These are phyloP conservation scores for Candida hispaniensis DNA, from an alignment of 805 yeast genomes.

Conservation along the genomic window DNA sequence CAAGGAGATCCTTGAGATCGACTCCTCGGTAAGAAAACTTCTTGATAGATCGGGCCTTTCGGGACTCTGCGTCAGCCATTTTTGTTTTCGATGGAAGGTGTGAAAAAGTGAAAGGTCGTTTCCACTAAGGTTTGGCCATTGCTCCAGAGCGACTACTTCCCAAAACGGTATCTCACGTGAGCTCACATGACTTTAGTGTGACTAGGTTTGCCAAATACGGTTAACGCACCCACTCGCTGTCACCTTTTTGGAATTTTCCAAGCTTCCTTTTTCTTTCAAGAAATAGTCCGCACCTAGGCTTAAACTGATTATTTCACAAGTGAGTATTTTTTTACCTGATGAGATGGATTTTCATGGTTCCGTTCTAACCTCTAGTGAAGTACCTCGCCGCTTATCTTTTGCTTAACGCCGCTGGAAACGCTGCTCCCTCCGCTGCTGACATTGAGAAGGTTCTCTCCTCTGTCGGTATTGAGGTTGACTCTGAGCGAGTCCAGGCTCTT, in stretches of 20 bases:
- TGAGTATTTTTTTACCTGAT: slow-evolving; percentile 1
- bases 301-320: slow-evolving; percentile 65
- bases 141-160: no score
- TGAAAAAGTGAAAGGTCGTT: slow-evolving; percentile 7
- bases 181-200: no score
- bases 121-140: no score
- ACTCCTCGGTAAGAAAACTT: slow-evolving; percentile 99
- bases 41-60: slow-evolving; percentile 74
- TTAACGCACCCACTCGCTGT: not conserved
- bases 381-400: slow-evolving; percentile 99
- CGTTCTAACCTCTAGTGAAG: slow-evolving; percentile 67
- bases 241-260: slow-evolving; percentile 4
- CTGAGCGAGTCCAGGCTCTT: slow-evolving; percentile 69
- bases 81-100: slow-evolving; percentile 10
- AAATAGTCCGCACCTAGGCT: slow-evolving; percentile 77
- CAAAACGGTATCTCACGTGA: no score
- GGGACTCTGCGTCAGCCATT: slow-evolving; percentile 25
- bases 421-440: slow-evolving; percentile 88
- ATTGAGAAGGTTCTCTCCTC: slow-evolving; percentile 81
- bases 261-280: slow-evolving; percentile 33
- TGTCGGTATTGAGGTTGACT: slow-evolving; percentile 94
- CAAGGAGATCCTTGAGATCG: slow-evolving; percentile 87
- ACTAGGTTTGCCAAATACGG: slow-evolving; percentile 3
- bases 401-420: slow-evolving; percentile 93
- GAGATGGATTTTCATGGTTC: slow-evolving; percentile 4